Conservation (phyloP, 148 eudicot species). For the Simmondsia chinensis region DNA sequence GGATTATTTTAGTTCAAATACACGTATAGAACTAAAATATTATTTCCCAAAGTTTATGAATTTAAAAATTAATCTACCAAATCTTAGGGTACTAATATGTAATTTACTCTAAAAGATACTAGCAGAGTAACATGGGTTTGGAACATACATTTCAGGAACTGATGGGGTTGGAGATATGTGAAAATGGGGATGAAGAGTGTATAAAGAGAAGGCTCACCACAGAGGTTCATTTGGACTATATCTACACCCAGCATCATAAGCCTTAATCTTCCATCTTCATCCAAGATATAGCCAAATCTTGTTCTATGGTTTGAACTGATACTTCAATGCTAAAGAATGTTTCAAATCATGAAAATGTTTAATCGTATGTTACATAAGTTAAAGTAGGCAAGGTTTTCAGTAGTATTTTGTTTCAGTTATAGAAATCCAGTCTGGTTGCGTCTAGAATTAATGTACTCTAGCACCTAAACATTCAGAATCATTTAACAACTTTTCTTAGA, state of each 20-base stretch:
- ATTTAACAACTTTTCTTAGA: no score
- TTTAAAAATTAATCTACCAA: no score
- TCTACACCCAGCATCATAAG: slow-evolving; percentile 40
- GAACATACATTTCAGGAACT: slow-evolving; percentile 15
- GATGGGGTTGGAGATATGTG: slow-evolving; percentile 38
- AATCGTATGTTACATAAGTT: background rate
- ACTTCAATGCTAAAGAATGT: background rate
- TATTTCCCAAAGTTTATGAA: no score
- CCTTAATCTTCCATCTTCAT: slow-evolving; percentile 21
- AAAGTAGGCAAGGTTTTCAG: no score
- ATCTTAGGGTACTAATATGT: background rate
- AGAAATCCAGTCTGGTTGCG: background rate
- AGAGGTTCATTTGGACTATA: slow-evolving; percentile 50
- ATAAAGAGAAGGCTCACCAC: slow-evolving; percentile 28
- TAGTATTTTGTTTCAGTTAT: background rate
- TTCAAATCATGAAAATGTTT: background rate
- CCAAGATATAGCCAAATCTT: no score
- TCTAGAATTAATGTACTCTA: no score
- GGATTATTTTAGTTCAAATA: no score
- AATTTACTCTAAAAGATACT: no score
- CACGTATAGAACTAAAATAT: no score
- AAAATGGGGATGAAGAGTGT: slow-evolving; percentile 35
- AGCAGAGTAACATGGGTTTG: background rate
- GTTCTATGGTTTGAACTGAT: no score
- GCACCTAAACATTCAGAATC: no score